Percentiles rank a stretch among this genome's conserved stretches.
These are phyloP conservation scores for Xylariaceae sp. DNA, from an alignment of 2,329 filamentous ascomycete genomes.

Conservation along the genomic window DNA sequence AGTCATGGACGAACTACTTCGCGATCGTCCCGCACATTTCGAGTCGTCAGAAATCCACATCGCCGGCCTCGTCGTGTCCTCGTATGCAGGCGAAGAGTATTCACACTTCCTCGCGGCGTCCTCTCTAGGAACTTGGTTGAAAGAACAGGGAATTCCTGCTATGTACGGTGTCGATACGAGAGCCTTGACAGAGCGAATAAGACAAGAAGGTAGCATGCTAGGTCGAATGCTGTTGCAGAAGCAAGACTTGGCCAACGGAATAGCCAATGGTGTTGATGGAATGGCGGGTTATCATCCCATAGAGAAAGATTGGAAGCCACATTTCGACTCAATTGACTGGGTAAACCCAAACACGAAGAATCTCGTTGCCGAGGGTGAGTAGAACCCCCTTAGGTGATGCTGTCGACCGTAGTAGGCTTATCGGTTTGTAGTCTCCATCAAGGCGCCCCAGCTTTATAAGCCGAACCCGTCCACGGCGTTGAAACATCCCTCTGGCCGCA, in stretches of 20 bases:
- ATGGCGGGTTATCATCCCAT: constrained; percentile 43
- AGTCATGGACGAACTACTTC: constrained; percentile 79
- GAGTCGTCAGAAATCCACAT: constrained; percentile 93
- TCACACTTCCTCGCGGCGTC: constrained; percentile 92
- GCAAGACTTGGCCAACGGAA: constrained; percentile 47
- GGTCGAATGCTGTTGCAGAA: constrained; percentile 83
- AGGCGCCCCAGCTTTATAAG: constrained; percentile 81
- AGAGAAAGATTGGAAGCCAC: constrained; percentile 49
- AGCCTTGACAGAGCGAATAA: constrained; percentile 90
- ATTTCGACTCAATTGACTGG: constrained; percentile 86
- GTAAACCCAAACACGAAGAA: constrained; percentile 90
- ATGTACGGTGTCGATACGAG: constrained; percentile 95
- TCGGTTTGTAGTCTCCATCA: constrained; percentile 75
- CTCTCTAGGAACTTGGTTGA: constrained; percentile 91
- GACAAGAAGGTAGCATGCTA: constrained; percentile 94
- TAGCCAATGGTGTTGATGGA: constrained; percentile 44
- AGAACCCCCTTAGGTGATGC: constrained; percentile 13
- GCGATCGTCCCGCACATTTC: constrained; percentile 88
- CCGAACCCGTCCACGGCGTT: constrained; percentile 72
- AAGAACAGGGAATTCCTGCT: constrained; percentile 91
- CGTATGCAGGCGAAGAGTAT: constrained; percentile 92
- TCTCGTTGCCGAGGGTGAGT: constrained; percentile 90
- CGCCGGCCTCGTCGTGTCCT: constrained; percentile 85
- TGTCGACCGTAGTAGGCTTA: constrained; percentile 41
- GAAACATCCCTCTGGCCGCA: constrained; percentile 85